These are phyloP conservation scores for Exserohilum rostratum DNA, from an alignment of 2,329 filamentous ascomycete species.

Conservation along the genomic window DNA sequence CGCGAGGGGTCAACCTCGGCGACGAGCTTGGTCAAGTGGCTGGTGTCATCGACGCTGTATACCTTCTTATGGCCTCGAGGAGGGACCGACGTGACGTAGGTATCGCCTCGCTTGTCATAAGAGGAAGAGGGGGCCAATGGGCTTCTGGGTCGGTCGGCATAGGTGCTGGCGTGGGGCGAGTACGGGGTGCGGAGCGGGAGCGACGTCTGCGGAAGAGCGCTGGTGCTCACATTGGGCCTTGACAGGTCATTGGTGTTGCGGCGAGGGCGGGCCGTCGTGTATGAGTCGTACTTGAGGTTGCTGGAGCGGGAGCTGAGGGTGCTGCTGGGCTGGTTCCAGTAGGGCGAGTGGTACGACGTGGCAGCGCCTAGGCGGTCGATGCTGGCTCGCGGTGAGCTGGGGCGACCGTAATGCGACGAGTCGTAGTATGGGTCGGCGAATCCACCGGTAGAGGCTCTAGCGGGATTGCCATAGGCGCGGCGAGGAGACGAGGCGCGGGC, in stretches of 20 bases:
- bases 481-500: constrained; percentile 46
- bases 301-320: constrained; percentile 22
- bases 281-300: constrained; percentile 50
- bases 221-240: constrained; percentile 46
- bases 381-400: constrained; percentile 43
- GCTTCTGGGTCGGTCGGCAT: constrained; percentile 48
- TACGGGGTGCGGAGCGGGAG: constrained; percentile 44
- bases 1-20: constrained; percentile 47
- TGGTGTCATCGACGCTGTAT: constrained; percentile 56
- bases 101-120: constrained; percentile 42
- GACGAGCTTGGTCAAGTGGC: constrained; percentile 45
- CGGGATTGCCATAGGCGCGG: constrained; percentile 38
- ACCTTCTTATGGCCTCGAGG: constrained; percentile 53
- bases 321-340: constrained; percentile 31
- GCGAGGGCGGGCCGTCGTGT: constrained; percentile 53
- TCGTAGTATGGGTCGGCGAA: constrained; percentile 45
- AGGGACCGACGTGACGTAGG: constrained; percentile 46
- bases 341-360: constrained; percentile 33
- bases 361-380: constrained; percentile 35
- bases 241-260: constrained; percentile 50
- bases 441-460: constrained; percentile 46
- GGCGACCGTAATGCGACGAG: constrained; percentile 37
- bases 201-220: constrained; percentile 28
- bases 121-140: constrained; percentile 44
- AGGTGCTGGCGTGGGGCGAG: constrained; percentile 26